Conservation (phyloP, 805 yeast species). For the Candida wancherniae region DNA sequence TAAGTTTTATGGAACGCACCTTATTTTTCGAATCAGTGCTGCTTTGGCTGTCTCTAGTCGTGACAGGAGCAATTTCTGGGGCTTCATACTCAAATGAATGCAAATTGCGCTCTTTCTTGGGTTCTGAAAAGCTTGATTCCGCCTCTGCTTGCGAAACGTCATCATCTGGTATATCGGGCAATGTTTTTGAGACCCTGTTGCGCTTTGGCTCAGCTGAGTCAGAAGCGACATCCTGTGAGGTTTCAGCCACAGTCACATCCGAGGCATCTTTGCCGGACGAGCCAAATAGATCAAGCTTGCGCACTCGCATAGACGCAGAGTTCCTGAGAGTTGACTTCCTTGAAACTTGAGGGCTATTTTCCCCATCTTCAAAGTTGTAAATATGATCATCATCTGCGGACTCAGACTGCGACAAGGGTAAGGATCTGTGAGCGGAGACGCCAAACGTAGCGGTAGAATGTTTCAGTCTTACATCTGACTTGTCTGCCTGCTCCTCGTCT, state of each 20-base stretch:
- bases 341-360: conserved; percentile 24
- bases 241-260: neutral
- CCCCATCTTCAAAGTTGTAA: conserved; percentile 28
- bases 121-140: no score
- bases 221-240: no score
- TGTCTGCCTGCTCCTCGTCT: conserved; percentile 7
- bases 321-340: conserved; percentile 38
- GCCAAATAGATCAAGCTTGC: conserved; percentile 38
- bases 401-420: conserved; percentile 1
- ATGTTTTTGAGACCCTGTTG: neutral
- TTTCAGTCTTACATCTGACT: no score
- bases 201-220: no score
- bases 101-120: no score
- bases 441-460: neutral
- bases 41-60: neutral
- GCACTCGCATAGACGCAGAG: conserved; percentile 36
- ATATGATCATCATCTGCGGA: conserved; percentile 22
- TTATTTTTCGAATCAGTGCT: conserved; percentile 1
- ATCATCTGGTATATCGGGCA: conserved; percentile 1
- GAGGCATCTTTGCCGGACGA: conserved; percentile 15
- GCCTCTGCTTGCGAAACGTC: no score
- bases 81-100: no score
- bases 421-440: neutral
- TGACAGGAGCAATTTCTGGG: no score
- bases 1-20: conserved; percentile 7